Base-by-base conservation (phyloP, 192 early-diverging fungal genomes). In the Rhizoclosmatium globosum region DNA sequence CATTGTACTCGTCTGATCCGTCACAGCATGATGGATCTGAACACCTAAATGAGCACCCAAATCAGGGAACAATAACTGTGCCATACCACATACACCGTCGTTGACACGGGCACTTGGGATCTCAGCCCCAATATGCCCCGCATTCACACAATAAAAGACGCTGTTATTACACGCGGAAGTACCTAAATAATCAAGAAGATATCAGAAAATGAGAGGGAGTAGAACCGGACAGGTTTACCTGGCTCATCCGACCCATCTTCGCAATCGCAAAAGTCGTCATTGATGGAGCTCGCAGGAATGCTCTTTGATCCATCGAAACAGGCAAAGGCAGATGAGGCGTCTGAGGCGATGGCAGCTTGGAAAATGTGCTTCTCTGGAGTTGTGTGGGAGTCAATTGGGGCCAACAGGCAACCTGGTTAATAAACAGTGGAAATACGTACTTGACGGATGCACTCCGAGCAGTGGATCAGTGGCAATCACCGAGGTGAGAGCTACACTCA, bases 201-300 rank as follows among this genome's bases (percentile, higher is more conserved):
- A 23, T 41, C 39, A 60, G 39, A 3, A 42, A 57, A 60, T 11
- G 17, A 31, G 43, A 39, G 17, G 68, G 19, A n/a, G 59, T 46
- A 46, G 15, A 4, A 41, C 74, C 6, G 41, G 2, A 50, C 9
- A 57, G 9, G 31, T 71, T 19, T 82, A 93, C 94, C 97, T 38
- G 96, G 95, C 80, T 99, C 97, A 82, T 99, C 97, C 15, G 92
- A 93, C 2, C 96, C 96, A 83, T 99, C 97, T 53, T 85, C 39
- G 78, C 97, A 99, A 84, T 99, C 96, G 87, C 97, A 99, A 76
- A 97, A 99, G 83, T 99, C 95, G 82, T 99, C 96, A 69, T 99
- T 99, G 53, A 99, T 90, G 2, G 90, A 87, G 1, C 82, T 79
- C 70, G 89, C 92, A 1, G 91, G 89, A 42, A 98, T 94, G 31